A percentile compares a stretch with the other conserved stretches of the same genome.
These are phyloP conservation scores for Pleurotus cornucopiae DNA, from an alignment of 768 basidiomycete species.

Conservation along the genomic window DNA sequence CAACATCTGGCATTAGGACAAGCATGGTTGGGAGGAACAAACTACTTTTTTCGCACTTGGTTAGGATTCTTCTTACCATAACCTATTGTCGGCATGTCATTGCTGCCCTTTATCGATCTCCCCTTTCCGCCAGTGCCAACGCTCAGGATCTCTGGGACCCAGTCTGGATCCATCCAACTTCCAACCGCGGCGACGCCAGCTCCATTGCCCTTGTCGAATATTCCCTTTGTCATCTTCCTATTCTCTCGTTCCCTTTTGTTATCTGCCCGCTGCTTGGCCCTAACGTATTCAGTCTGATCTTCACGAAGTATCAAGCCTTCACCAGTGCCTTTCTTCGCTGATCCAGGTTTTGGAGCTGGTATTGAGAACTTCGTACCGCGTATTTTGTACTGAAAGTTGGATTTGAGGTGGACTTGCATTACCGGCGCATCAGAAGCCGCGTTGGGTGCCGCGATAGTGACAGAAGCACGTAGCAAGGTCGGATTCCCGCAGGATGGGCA, in stretches of 20 bases:
- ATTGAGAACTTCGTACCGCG: slow-evolving; percentile 93
- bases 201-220: slow-evolving; percentile 44
- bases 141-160: slow-evolving; percentile 79
- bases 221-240: slow-evolving; percentile 62
- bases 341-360: slow-evolving; percentile 84
- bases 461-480: slow-evolving; percentile 85
- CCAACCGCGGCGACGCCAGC: slow-evolving; percentile 52
- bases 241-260: slow-evolving; percentile 77
- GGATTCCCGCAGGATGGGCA: slow-evolving; percentile 97
- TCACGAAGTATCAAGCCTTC: slow-evolving; percentile 87
- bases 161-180: slow-evolving; percentile 95
- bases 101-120: slow-evolving; percentile 44
- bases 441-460: slow-evolving; percentile 71
- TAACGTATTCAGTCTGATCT: slow-evolving; percentile 85
- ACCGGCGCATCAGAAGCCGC: slow-evolving; percentile 57
- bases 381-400: slow-evolving; percentile 90
- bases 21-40: slow-evolving; percentile 10
- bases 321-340: slow-evolving; percentile 78
- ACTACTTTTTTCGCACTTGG: slow-evolving; percentile 59
- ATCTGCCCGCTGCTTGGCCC: slow-evolving; percentile 76
- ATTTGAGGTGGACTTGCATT: slow-evolving; percentile 90
- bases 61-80: slow-evolving; percentile 90
- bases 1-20: slow-evolving; percentile 8
- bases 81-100: slow-evolving; percentile 79
- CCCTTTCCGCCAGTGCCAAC: slow-evolving; percentile 71